Base-by-base conservation (phyloP, 116 monocot genomes). In the Phalaenopsis hybrid region DNA sequence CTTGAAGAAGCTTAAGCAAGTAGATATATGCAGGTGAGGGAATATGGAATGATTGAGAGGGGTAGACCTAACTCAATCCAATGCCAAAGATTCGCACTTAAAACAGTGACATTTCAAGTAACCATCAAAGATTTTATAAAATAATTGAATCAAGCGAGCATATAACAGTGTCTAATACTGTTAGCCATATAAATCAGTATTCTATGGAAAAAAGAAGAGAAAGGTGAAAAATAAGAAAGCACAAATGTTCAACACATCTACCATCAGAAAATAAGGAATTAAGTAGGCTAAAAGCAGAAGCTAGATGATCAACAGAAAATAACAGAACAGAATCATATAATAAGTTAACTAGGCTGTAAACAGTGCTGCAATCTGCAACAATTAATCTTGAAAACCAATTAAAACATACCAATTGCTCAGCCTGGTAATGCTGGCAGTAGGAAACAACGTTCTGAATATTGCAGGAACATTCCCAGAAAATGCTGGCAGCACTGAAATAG, bases 401-500 rank as follows among this genome's bases (percentile, higher is more conserved):
- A 12, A 52, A 84, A 46, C 16, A 57, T 96, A 96, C 96, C 97
- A 97, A 79, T 97, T 88, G 80, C 94, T 90, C 81, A 97, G 91
- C 83, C 88, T 91, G 52, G 93, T 90, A 79, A 97, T 94, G 78
- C 86, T 97, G 49, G 97, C 94, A 8, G 89, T 83, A 12, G 97
- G 90, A 88, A 90, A 93, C 76, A 91, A 77, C 52, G 89, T 86
- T 78, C 44, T 89, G 65, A 97, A 88, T 85, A 84, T 84, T 70
- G 91, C 92, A 63, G 97, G 97, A 76, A 97, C 94, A 87, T 97
- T 97, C 73, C 97, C 97, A 78, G 97, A 97, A 82, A 97, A 97
- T 79, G 97, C 91, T 70, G 97, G 97, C 65, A 97, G 83, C 81
- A 97, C 97, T 96, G 88, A 5, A 89, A 84, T 4, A 85, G 75